Evolutionary conservation across 345 rosid species (phyloP), one percentile per base, ranked within the genome.

Genomic region (Barbarea vulgaris): DNA sequence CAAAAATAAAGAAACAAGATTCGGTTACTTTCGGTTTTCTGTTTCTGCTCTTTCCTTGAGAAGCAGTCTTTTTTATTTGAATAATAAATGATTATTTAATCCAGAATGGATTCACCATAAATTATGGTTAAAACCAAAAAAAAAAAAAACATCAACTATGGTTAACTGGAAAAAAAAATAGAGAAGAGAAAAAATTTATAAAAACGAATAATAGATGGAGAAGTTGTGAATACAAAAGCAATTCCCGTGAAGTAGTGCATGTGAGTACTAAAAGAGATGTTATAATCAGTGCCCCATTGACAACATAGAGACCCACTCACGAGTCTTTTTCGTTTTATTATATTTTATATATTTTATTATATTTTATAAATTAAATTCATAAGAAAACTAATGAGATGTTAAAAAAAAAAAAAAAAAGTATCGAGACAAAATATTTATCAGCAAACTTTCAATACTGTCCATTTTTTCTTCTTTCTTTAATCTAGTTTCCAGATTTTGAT

Each of bases 181-280:
- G 42, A 53, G n/a, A 31, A 65, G 36, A 58, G 2, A 18, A 31
- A 52, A 33, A 60, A 31, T 12, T 12, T 11, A 56, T 21, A 72
- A 56, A 70, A 67, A 12, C 37, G 78, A 77, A 71, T 62, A 76
- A 76, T 73, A 51, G 71, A 69, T 21, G 74, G 57, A 37, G 67
- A 69, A 33, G 39, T 62, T 68, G 81, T 62, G 81, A 80, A 81
- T 81, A 84, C 83, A 85, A 85, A 86, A 80, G 78, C 55, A 19
- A 44, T 73, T 82, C 89, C 97, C 98, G 97, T 94, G 98, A 94
- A 88, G 78, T 39, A 79, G 46, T 83, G 97, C 97, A 94, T 90
- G 98, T 94, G 98, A 91, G 69, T 81, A 77, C 81, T 79, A 81
- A 77, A 80, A 77, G 98, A 84, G 83, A 85, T 86, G 98, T 90